phyloP scores from a whole-genome alignment of 2,329 filamentous ascomycete genomes.

The Aspergillus pseudoviridinutans region DNA sequence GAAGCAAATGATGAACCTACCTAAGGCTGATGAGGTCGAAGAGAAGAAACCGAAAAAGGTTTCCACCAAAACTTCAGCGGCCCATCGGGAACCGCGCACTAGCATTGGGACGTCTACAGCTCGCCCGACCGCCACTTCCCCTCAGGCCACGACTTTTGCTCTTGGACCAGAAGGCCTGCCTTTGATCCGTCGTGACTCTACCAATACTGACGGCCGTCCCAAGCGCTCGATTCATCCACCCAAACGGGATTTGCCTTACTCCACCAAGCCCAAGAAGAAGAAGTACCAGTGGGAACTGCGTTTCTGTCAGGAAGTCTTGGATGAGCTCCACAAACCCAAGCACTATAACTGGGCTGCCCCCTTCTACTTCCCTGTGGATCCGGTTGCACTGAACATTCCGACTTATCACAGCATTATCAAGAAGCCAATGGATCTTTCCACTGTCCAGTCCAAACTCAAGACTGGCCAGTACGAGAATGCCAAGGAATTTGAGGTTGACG shows the following conservation, averaged over 20 bases:
- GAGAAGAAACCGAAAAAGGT: conserved; percentile 56
- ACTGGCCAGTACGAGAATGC: conserved; percentile 73
- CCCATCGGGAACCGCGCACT: conserved; percentile 47
- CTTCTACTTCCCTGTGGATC: conserved; percentile 83
- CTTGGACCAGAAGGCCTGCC: conserved; percentile 73
- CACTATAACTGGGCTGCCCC: conserved; percentile 64
- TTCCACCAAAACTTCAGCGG: conserved; percentile 39
- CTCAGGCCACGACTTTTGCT: conserved; percentile 61
- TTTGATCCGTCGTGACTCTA: conserved; percentile 80
- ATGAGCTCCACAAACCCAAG: conserved; percentile 71
- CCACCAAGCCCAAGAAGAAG: conserved; percentile 82
- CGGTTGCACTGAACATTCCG: conserved; percentile 88
- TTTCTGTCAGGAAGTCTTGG: conserved; percentile 79
- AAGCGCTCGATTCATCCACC: conserved; percentile 93
- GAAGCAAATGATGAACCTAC: conserved; percentile 58
- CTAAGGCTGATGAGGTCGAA: conserved; percentile 54
- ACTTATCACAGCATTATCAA: conserved; percentile 92
- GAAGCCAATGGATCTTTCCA: conserved; percentile 90
- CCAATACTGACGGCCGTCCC: conserved; percentile 71
- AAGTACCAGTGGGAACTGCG: conserved; percentile 83
- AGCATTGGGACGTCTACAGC: conserved; percentile 41
- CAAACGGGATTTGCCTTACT: conserved; percentile 88
- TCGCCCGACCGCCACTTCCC: conserved; percentile 25
- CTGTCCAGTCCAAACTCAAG: conserved; percentile 73
- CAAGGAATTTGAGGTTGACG: conserved; percentile 81